These are phyloP conservation scores for Rhodotorula sp. DNA, from an alignment of 1,284 basidiomycete genomes.

Conservation along the genomic window DNA sequence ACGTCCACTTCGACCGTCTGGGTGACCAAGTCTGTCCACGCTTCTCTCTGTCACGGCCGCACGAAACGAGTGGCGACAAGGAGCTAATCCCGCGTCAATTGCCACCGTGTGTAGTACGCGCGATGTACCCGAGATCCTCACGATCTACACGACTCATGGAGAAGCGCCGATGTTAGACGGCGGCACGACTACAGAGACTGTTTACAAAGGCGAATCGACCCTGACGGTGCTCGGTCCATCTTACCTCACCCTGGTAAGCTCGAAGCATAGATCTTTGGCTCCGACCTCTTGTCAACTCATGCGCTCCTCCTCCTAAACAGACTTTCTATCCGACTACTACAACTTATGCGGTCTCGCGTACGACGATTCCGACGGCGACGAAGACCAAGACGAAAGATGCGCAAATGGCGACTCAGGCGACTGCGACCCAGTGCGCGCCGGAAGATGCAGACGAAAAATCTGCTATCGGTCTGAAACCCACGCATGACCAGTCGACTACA, in stretches of 20 bases:
- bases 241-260: slow-evolving; percentile 24
- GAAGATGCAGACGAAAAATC: slow-evolving; percentile 29
- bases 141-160: slow-evolving; percentile 24
- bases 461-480: slow-evolving; percentile 26
- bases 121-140: slow-evolving; percentile 28
- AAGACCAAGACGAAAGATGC: slow-evolving; percentile 27
- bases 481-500: slow-evolving; percentile 36
- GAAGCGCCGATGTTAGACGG: slow-evolving; percentile 25
- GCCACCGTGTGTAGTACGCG: slow-evolving; percentile 1
- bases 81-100: not conserved
- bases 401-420: not conserved
- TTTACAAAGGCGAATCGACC: slow-evolving; percentile 27
- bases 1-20: slow-evolving; percentile 26
- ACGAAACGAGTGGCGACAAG: too few species aligned
- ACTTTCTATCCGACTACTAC: slow-evolving; percentile 39
- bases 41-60: too few species aligned
- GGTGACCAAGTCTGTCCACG: slow-evolving; percentile 22
- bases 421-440: slow-evolving; percentile 8
- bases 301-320: not conserved
- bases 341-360: slow-evolving; percentile 10
- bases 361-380: slow-evolving; percentile 30
- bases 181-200: slow-evolving; percentile 27
- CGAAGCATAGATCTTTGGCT: too few species aligned
- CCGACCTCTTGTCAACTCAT: too few species aligned
- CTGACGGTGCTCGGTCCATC: slow-evolving; percentile 27